These are phyloP conservation scores for Sextonia rubra DNA, from an alignment of 164 flowering plant genomes.

Conservation along the genomic window DNA sequence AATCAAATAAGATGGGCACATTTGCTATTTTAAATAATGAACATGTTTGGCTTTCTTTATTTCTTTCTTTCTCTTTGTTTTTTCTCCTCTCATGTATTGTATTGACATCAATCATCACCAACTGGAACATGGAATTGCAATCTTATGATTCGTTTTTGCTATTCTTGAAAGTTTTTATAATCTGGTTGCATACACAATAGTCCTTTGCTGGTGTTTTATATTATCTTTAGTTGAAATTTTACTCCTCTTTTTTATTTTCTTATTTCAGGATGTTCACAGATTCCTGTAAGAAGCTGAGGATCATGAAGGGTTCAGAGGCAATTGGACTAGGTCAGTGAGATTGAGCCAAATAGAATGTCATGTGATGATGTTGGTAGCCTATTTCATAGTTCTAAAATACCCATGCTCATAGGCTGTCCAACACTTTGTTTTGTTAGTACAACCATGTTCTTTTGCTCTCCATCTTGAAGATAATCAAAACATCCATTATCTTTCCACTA, in stretches of 20 bases:
- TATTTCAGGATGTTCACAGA: conserved; percentile 75
- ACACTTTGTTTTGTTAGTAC: neutral
- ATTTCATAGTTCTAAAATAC: neutral
- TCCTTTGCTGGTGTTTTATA: neutral
- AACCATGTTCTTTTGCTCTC: neutral
- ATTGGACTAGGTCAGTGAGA: conserved; percentile 72
- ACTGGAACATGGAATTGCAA: conserved; percentile 6
- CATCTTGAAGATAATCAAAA: neutral
- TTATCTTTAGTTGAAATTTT: conserved; percentile 9
- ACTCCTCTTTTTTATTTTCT: neutral
- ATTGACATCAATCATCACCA: neutral
- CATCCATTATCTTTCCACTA: neutral
- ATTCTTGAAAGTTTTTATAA: conserved; percentile 6
- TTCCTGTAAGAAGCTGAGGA: conserved; percentile 82
- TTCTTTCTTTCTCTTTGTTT: neutral
- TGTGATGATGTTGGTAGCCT: neutral
- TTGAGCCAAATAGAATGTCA: neutral
- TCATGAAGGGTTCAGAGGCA: conserved; percentile 93
- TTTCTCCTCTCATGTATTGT: neutral
- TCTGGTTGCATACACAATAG: conserved; percentile 6
- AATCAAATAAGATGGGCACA: neutral
- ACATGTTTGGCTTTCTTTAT: neutral
- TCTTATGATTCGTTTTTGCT: conserved; percentile 1
- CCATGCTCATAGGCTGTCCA: neutral
- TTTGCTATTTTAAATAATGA: neutral